These are phyloP conservation scores for Tubosaeta brunneosetosa DNA, from an alignment of 768 basidiomycete genomes.

Conservation along the genomic window DNA sequence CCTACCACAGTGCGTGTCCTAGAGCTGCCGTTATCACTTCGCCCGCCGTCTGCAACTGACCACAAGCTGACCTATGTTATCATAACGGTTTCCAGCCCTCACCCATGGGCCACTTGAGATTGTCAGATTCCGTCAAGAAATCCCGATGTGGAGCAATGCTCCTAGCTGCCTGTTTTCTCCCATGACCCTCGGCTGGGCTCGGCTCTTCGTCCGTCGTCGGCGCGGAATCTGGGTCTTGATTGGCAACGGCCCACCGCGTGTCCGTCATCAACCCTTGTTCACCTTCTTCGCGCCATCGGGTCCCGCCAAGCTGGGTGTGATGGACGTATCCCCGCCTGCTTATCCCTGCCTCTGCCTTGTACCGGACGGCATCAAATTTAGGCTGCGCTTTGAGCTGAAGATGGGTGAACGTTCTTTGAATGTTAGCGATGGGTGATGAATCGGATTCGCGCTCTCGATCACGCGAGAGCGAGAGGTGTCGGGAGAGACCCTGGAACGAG, in stretches of 20 bases:
- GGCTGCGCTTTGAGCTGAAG: conserved; percentile 44
- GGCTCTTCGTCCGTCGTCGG: conserved; percentile 26
- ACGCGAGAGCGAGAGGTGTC: conserved; percentile 37
- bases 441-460: conserved; percentile 17
- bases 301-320: conserved; percentile 25
- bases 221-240: conserved; percentile 16
- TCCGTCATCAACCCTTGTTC: conserved; percentile 37
- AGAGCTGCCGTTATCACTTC: background rate
- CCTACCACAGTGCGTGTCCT: conserved; percentile 4
- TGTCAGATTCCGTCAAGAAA: conserved; percentile 34
- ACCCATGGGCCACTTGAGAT: conserved; percentile 57
- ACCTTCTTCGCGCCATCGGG: conserved; percentile 32
- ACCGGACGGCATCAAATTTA: conserved; percentile 56
- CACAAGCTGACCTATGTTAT: conserved; percentile 1
- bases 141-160: conserved; percentile 4
- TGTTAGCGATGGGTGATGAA: conserved; percentile 33
- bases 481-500: conserved; percentile 30
- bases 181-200: conserved; percentile 16
- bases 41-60: background rate
- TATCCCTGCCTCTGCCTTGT: conserved; percentile 69
- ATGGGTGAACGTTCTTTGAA: conserved; percentile 42
- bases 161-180: background rate
- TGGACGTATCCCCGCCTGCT: conserved; percentile 55
- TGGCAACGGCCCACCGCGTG: conserved; percentile 29
- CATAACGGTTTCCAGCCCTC: conserved; percentile 50